Evolutionary conservation across 2,329 filamentous ascomycete genomes (phyloP).

Genomic region (Aspergillus thermomutatus): DNA sequence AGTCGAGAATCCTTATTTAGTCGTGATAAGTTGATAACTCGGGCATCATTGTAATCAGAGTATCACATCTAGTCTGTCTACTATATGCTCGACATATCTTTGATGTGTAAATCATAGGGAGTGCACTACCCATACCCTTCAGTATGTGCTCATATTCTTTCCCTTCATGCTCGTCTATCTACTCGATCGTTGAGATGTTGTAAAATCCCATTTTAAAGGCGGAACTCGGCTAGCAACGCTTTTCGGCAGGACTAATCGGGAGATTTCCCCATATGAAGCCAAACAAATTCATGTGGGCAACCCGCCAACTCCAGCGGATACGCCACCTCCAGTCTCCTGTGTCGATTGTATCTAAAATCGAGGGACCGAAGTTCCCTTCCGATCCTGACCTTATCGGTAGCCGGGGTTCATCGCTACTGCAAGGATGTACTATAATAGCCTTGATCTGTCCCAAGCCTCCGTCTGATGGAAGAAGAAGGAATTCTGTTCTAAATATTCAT

Average conservation of each 20-base stretch:
- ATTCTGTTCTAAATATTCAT: neutral
- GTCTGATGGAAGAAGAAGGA: neutral
- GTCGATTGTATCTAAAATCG: slow-evolving; percentile 1
- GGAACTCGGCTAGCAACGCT: slow-evolving; percentile 22
- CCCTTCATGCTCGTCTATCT: neutral
- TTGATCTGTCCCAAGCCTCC: neutral
- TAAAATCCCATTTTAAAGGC: slow-evolving; percentile 11
- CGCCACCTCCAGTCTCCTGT: slow-evolving; percentile 9
- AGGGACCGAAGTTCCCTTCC: slow-evolving; percentile 18
- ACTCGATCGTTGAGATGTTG: neutral
- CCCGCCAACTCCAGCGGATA: slow-evolving; percentile 6
- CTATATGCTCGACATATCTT: neutral
- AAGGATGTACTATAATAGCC: slow-evolving; percentile 7
- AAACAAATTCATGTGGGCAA: slow-evolving; percentile 2
- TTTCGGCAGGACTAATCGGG: slow-evolving; percentile 22
- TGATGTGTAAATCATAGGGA: neutral
- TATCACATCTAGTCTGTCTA: neutral
- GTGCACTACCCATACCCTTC: neutral
- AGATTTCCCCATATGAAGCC: slow-evolving; percentile 18
- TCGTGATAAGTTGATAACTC: too few species aligned
- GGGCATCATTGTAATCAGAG: neutral
- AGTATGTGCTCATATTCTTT: neutral
- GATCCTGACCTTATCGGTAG: slow-evolving; percentile 12
- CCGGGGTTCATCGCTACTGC: slow-evolving; percentile 3
- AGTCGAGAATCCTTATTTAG: neutral